Conservation (phyloP, 257 asterid genomes). For the Rubia yunnanensis region DNA sequence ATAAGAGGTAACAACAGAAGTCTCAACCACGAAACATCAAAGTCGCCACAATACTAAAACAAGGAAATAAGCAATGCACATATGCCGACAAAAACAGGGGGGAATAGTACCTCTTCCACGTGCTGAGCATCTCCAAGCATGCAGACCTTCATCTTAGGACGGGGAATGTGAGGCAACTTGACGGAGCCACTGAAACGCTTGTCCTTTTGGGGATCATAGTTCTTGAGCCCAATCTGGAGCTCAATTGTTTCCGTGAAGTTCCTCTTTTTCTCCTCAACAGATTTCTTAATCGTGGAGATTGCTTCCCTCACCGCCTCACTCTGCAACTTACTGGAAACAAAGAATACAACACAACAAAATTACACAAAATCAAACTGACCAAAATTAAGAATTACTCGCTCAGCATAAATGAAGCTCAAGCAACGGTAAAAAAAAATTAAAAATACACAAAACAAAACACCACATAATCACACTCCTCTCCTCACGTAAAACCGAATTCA, state of each 20-base stretch:
- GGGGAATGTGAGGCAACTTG: conserved; percentile 28
- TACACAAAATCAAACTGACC: neutral
- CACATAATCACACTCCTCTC: neutral
- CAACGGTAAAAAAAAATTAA: too few relatives aligned
- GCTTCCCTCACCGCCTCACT: conserved; percentile 29
- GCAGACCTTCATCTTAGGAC: conserved; percentile 32
- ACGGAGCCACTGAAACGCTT: conserved; percentile 32
- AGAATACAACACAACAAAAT: neutral
- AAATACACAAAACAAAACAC: too few relatives aligned
- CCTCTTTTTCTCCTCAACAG: conserved; percentile 13
- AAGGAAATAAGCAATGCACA: neutral
- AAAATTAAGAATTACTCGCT: neutral
- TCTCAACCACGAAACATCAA: neutral
- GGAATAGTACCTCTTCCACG: conserved; percentile 19
- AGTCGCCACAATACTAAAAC: neutral
- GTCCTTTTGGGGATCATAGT: conserved; percentile 29
- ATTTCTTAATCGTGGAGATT: conserved; percentile 8
- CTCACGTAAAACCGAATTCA: neutral
- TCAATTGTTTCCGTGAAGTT: conserved; percentile 23
- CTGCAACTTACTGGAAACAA: conserved; percentile 24
- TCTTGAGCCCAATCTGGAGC: conserved; percentile 26
- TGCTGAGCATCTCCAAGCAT: conserved; percentile 37
- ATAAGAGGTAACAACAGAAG: neutral
- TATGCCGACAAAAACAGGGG: neutral
- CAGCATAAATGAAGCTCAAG: too few relatives aligned